Conservation (phyloP, 768 basidiomycete species). For the Mycena capillaripes region DNA sequence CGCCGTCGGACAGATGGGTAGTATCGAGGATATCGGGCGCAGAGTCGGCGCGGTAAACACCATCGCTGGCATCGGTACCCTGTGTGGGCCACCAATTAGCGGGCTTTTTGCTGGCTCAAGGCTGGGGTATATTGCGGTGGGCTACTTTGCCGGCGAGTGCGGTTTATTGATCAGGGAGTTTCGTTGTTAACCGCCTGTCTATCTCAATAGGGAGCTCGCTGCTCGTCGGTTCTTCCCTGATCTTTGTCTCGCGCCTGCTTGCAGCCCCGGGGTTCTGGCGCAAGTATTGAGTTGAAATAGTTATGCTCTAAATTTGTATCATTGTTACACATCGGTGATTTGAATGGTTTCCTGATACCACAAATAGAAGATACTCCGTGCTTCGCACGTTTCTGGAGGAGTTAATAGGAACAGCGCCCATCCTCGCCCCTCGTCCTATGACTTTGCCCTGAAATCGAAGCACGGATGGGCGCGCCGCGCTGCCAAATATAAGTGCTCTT, state of each 20-base stretch:
- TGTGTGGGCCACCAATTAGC: slow-evolving; percentile 63
- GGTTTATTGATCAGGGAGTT: too few species aligned
- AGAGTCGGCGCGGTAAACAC: slow-evolving; percentile 57
- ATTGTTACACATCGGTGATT: background rate
- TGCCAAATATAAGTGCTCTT: background rate
- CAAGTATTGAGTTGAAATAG: background rate
- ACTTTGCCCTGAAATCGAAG: background rate
- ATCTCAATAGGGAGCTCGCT: slow-evolving; percentile 7
- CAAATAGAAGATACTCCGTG: background rate
- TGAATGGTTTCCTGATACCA: background rate
- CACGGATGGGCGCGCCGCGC: background rate
- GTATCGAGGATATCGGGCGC: slow-evolving; percentile 55
- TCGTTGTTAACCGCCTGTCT: background rate
- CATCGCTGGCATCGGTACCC: slow-evolving; percentile 55
- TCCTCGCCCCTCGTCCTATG: background rate
- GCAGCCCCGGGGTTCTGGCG: background rate
- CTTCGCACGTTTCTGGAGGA: background rate
- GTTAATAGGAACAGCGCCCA: too few species aligned
- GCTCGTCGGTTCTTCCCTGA: background rate
- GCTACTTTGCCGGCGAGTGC: slow-evolving; percentile 54
- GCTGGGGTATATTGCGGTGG: slow-evolving; percentile 45
- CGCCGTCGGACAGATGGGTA: slow-evolving; percentile 57
- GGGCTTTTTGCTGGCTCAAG: slow-evolving; percentile 58
- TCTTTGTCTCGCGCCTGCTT: slow-evolving; percentile 9
- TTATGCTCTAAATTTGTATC: too few species aligned